phyloP scores from a whole-genome alignment of 495 filamentous ascomycete species.

The Aspergillus panamensis region DNA sequence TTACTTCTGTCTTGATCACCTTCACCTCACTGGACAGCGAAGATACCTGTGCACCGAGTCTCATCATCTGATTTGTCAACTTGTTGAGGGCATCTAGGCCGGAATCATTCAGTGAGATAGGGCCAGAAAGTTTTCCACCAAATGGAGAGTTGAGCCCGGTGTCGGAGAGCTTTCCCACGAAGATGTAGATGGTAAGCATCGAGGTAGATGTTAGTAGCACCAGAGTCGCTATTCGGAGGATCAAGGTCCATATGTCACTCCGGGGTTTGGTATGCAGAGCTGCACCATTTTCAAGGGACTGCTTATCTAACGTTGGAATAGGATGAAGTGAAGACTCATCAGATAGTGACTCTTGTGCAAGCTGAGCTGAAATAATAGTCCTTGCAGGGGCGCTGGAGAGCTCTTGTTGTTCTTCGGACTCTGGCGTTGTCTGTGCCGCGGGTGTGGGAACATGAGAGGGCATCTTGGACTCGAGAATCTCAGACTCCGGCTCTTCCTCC shows the following conservation, averaged over 20 bases:
- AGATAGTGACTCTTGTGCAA: not conserved
- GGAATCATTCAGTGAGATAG: conserved; percentile 23
- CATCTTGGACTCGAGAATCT: not conserved
- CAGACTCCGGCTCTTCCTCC: conserved; percentile 26
- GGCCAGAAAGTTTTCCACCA: not conserved
- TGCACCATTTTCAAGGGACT: not conserved
- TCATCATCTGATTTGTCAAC: conserved; percentile 32
- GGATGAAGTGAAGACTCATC: not conserved
- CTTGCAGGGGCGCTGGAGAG: conserved; percentile 24
- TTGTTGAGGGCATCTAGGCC: conserved; percentile 26
- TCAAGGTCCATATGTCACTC: not conserved
- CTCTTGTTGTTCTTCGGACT: conserved; percentile 5
- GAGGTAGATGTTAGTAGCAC: conserved; percentile 11
- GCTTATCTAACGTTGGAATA: not conserved
- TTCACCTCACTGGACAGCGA: conserved; percentile 36
- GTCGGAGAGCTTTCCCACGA: not conserved
- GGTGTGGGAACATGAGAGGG: conserved; percentile 6
- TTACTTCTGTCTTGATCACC: conserved; percentile 25
- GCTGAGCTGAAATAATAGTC: conserved; percentile 27
- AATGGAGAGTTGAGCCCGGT: conserved; percentile 10
- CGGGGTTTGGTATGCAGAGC: not conserved
- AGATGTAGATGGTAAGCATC: conserved; percentile 10
- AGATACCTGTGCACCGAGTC: conserved; percentile 33
- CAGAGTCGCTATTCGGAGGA: conserved; percentile 4
- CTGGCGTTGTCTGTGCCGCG: not conserved